Conservation (phyloP, 2,329 filamentous ascomycete genomes). For the Daldinia sp. region DNA sequence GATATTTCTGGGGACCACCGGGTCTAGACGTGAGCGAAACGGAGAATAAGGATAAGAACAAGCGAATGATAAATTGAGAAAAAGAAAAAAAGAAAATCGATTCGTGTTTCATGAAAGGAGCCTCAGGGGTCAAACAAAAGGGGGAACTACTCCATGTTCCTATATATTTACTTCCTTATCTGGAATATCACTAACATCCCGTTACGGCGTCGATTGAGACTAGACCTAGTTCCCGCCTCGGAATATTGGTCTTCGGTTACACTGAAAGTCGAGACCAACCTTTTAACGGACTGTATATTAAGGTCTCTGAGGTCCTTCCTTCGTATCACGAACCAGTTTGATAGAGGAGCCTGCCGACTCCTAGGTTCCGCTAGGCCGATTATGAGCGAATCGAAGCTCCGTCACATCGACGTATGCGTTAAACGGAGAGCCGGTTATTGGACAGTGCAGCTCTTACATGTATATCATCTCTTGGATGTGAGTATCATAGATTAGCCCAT, state of each 20-base stretch:
- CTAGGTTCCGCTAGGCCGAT: constrained; percentile 24
- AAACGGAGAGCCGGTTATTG: constrained; percentile 11
- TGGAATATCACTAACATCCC: constrained; percentile 23
- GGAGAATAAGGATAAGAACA: constrained; percentile 29
- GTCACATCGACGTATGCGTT: constrained; percentile 26
- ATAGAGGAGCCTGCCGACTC: constrained; percentile 4
- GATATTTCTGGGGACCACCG: constrained; percentile 17
- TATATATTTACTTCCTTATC: constrained; percentile 24
- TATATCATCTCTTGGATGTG: constrained; percentile 2
- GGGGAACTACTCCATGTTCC: constrained; percentile 24
- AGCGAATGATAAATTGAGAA: constrained; percentile 36
- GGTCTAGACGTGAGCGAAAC: constrained; percentile 36
- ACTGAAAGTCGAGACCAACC: constrained; percentile 19
- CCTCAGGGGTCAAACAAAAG: constrained; percentile 26
- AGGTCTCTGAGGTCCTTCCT: constrained; percentile 1
- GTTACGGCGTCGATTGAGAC: constrained; percentile 29
- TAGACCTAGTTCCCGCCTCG: constrained; percentile 36
- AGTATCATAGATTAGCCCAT: constrained; percentile 12
- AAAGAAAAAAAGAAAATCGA: constrained; percentile 16
- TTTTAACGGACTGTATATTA: constrained; percentile 4
- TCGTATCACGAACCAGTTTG: constrained; percentile 19
- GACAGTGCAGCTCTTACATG: constrained; percentile 12
- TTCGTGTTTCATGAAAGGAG: constrained; percentile 26
- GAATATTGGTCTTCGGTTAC: constrained; percentile 25
- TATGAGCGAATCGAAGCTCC: constrained; percentile 21